Evolutionary conservation across 495 filamentous ascomycete species (phyloP).

Genomic region (Trichoderma asperelloides): DNA sequence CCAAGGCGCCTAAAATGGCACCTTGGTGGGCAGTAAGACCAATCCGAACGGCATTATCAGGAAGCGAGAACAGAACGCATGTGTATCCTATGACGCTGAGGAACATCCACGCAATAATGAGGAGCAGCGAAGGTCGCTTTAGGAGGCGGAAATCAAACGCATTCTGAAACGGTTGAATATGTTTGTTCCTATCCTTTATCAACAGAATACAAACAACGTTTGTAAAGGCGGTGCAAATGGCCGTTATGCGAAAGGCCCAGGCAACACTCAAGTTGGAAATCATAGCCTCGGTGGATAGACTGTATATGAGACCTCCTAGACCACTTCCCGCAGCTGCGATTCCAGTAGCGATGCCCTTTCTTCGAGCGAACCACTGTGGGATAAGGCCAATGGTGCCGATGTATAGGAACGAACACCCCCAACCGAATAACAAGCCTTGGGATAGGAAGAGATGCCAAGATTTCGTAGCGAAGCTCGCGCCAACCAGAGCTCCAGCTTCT

Average conservation of each 20-base stretch:
- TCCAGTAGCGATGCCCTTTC: conserved; percentile 63
- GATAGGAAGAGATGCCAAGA: conserved; percentile 69
- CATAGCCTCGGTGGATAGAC: conserved; percentile 46
- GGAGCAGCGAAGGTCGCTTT: conserved; percentile 49
- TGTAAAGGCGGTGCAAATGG: conserved; percentile 47
- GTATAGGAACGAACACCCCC: conserved; percentile 71
- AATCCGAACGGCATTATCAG: conserved; percentile 55
- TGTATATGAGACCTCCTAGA: conserved; percentile 59
- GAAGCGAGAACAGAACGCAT: conserved; percentile 61
- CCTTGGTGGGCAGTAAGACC: conserved; percentile 59
- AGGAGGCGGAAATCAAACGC: conserved; percentile 58
- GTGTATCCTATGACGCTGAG: conserved; percentile 67
- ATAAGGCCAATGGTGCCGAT: conserved; percentile 60
- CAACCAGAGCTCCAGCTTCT: conserved; percentile 42
- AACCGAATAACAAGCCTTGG: conserved; percentile 68
- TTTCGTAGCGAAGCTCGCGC: conserved; percentile 56
- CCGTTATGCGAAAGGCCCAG: conserved; percentile 65
- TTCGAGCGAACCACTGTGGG: conserved; percentile 70
- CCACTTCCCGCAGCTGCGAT: conserved; percentile 67
- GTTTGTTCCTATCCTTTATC: conserved; percentile 59
- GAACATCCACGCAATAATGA: conserved; percentile 60
- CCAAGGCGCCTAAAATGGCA: conserved; percentile 58
- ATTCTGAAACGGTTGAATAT: conserved; percentile 51
- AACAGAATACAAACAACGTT: conserved; percentile 50
- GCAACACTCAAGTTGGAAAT: conserved; percentile 51